Evolutionary conservation across 2,329 filamentous ascomycete genomes (phyloP), one percentile per base, ranked within the genome.

Genomic region (Hymenoscyphus albidus): DNA sequence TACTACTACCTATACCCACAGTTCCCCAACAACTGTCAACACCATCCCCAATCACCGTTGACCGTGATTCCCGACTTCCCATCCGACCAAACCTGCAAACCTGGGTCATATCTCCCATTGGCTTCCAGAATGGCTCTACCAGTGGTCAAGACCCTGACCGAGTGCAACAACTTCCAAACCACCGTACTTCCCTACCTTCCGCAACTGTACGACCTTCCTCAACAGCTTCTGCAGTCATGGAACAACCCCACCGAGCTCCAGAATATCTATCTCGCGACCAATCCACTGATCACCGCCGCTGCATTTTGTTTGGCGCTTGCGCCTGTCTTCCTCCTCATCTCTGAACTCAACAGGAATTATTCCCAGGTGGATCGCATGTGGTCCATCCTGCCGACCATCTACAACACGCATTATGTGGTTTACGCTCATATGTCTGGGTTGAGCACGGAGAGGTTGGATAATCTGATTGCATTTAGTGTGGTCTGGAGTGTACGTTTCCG

Each of bases 291-390:
- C 35, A 88, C 86, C 0, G 90, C 86, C 2, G 83, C 96, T 68
- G 88, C 86, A 0, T 84, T 91, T 62, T 89, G 91, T 2, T 71
- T 96, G 18, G 82, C 87, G 51, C 77, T 96, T n/a, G 87, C 87
- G 1, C 83, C 83, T 5, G 73, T 95, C 35, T 90, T 96, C 72
- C 80, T 97, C 31, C 74, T 94, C 39, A 80, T 87, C 5, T 91
- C 93, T 0, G 94, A 98, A 77, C 78, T 92, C 79, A 98, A 96
- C 78, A 85, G 85, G 73, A 99, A 99, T 77, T 97, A 93, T 77
- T 97, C 93, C n/a, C 95, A 99, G 78, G 89, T 99, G 54, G 95
- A 99, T 77, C 87, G 95, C 59, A 80, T 89, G 71, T 99, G 95
- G 95, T 95, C 92, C 74, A 82, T 99, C 66, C 79, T 99, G 60